These are phyloP conservation scores for Pochonia chlamydosporia DNA, from an alignment of 2,329 filamentous ascomycete species.

Conservation along the genomic window DNA sequence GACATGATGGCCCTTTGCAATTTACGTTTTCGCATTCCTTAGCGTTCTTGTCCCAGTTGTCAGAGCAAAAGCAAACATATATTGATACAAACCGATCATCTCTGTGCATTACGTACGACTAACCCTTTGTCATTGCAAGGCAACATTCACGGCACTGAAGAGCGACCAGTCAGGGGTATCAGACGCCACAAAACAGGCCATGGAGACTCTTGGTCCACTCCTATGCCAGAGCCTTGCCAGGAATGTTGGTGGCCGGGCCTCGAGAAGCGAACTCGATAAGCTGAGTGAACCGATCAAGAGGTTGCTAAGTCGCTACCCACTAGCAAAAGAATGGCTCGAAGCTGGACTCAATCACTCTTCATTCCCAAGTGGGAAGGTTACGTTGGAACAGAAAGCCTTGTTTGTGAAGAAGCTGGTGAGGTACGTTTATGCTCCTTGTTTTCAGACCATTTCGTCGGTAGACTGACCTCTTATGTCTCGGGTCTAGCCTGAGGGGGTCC, in stretches of 20 bases:
- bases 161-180: conserved; percentile 36
- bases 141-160: conserved; percentile 45
- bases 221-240: conserved; percentile 54
- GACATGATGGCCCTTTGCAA: too few species aligned
- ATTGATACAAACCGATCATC: conserved; percentile 3
- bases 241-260: conserved; percentile 63
- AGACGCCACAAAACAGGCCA: conserved; percentile 39
- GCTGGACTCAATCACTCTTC: conserved; percentile 47
- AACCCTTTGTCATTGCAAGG: conserved; percentile 27
- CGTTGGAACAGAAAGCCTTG: conserved; percentile 50
- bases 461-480: conserved; percentile 1
- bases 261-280: conserved; percentile 66
- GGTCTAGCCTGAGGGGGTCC: conserved; percentile 54
- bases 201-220: conserved; percentile 55
- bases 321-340: conserved; percentile 58
- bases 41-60: neutral
- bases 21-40: too few species aligned
- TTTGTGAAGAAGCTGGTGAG: conserved; percentile 63
- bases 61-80: neutral
- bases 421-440: conserved; percentile 25
- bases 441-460: neutral
- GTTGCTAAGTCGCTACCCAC: conserved; percentile 50
- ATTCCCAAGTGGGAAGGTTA: conserved; percentile 56
- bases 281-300: conserved; percentile 67
- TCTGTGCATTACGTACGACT: neutral